Conservation (phyloP, 2,329 filamentous ascomycete genomes). For the Fusarium sp. region DNA sequence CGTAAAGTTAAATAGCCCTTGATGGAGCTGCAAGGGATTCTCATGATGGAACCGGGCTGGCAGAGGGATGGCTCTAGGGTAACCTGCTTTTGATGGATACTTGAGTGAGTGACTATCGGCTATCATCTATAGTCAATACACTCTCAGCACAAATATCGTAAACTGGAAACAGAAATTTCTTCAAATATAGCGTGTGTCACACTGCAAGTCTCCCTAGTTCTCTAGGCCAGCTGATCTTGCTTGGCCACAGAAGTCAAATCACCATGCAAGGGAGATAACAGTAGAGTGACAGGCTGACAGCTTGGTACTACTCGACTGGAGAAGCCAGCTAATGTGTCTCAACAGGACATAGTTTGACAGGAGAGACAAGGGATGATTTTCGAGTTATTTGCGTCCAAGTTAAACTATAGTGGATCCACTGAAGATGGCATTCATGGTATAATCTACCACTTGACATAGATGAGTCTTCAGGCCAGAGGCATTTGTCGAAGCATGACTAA, state of each 20-base stretch:
- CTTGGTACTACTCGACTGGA: not conserved
- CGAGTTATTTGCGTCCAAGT: too few relatives aligned
- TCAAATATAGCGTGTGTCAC: not conserved
- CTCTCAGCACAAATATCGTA: too few relatives aligned
- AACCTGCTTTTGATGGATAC: too few relatives aligned
- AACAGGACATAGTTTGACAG: not conserved
- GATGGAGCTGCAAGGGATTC: conserved; percentile 14
- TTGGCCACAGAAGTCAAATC: not conserved
- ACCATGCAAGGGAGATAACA: conserved; percentile 20
- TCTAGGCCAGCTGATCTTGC: not conserved
- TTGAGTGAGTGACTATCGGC: too few relatives aligned
- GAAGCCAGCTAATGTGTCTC: not conserved
- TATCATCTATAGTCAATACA: too few relatives aligned
- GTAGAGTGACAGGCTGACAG: not conserved
- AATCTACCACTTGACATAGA: not conserved
- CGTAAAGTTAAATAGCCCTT: not conserved
- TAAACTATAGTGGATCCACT: not conserved
- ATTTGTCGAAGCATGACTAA: too few relatives aligned
- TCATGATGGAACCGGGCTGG: not conserved
- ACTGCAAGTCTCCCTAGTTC: not conserved
- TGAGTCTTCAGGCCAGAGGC: too few relatives aligned
- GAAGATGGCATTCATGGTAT: not conserved
- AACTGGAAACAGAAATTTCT: too few relatives aligned
- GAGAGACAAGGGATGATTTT: not conserved
- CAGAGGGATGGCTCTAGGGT: conserved; percentile 5